These are phyloP conservation scores for Magnusiomyces paraingens DNA, from an alignment of 1,139 yeast species.

Conservation along the genomic window DNA sequence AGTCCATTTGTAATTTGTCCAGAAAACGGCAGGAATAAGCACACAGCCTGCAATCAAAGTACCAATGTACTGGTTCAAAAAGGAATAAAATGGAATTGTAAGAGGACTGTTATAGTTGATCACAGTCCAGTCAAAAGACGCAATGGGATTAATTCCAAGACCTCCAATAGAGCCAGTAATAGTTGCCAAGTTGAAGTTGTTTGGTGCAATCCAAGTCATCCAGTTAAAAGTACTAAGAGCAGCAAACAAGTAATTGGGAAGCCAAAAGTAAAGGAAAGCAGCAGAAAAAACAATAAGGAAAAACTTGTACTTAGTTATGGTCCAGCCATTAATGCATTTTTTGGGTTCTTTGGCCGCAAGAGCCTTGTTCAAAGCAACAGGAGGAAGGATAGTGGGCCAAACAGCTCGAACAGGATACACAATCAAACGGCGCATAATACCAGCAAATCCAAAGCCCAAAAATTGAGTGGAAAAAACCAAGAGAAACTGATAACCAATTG, in stretches of 20 bases:
- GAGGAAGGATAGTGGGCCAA: conserved; percentile 48
- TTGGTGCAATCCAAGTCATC: conserved; percentile 57
- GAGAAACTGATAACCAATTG: conserved; percentile 40
- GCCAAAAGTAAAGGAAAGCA: conserved; percentile 51
- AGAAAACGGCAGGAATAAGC: conserved; percentile 43
- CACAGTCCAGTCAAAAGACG: conserved; percentile 42
- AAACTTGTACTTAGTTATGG: conserved; percentile 39
- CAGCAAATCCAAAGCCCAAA: conserved; percentile 51
- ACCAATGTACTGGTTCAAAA: conserved; percentile 41
- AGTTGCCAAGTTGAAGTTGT: conserved; percentile 45
- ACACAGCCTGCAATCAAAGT: conserved; percentile 37
- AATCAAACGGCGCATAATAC: conserved; percentile 45
- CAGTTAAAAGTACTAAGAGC: conserved; percentile 50
- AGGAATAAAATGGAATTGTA: conserved; percentile 46
- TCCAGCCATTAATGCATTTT: conserved; percentile 40
- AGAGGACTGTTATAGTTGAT: conserved; percentile 35
- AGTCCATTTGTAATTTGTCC: conserved; percentile 45
- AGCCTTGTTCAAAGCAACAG: conserved; percentile 17
- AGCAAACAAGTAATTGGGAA: conserved; percentile 47
- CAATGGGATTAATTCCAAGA: conserved; percentile 50
- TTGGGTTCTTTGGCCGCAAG: conserved; percentile 16
- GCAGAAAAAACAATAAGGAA: conserved; percentile 37
- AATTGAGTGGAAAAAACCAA: conserved; percentile 43
- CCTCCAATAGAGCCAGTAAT: conserved; percentile 49
- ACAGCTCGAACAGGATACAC: conserved; percentile 45